These are phyloP conservation scores for Nadsonia commutata DNA, from an alignment of 1,139 yeast species.

Conservation along the genomic window DNA sequence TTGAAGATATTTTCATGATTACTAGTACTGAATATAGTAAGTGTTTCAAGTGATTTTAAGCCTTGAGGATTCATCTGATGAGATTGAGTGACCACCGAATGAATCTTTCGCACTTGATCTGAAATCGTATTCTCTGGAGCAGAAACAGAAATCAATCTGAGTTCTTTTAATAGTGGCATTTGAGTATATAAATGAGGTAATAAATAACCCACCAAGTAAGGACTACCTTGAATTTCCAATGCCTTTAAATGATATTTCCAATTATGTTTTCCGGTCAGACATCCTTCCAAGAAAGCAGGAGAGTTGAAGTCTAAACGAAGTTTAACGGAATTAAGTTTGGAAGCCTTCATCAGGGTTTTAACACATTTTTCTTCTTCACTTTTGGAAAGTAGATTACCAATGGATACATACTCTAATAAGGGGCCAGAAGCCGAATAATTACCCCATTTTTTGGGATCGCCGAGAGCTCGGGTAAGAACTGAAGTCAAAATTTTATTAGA, in stretches of 20 bases:
- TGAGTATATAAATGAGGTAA: not conserved
- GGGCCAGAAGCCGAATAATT: not conserved
- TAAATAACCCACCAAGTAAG: not conserved
- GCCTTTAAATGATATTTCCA: not conserved
- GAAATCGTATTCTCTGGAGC: not conserved
- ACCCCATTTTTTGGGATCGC: not conserved
- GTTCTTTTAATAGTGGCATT: not conserved
- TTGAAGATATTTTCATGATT: not conserved
- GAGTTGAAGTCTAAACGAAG: not conserved
- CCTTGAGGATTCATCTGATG: too few relatives aligned
- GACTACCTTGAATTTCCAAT: not conserved
- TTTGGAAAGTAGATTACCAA: not conserved
- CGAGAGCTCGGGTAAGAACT: not conserved
- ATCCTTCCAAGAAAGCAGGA: not conserved
- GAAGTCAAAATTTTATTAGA: not conserved
- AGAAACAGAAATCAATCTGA: not conserved
- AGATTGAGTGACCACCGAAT: not conserved
- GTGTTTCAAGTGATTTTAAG: not conserved
- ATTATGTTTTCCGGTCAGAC: not conserved
- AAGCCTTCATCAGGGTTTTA: not conserved
- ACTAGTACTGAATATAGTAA: not conserved
- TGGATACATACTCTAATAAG: not conserved
- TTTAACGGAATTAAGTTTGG: not conserved
- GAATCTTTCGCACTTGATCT: not conserved
- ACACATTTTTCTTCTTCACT: not conserved